These are phyloP conservation scores for Ustilago tritici DNA, from an alignment of 1,284 basidiomycete species.

Conservation along the genomic window DNA sequence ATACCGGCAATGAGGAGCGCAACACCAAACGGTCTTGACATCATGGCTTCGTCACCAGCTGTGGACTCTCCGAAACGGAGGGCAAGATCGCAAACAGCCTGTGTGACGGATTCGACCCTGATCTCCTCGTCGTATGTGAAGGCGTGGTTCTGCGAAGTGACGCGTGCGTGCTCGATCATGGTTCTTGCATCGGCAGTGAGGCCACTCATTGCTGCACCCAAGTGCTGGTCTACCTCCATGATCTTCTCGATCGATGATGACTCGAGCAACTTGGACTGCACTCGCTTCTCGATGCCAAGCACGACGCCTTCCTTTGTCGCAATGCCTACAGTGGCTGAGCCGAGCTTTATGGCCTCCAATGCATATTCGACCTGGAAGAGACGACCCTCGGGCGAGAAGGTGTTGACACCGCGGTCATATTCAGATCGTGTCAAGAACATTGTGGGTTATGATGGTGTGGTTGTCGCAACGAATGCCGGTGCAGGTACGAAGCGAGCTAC, in stretches of 20 bases:
- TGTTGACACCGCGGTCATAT: conserved; percentile 97
- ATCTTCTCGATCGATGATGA: conserved; percentile 98
- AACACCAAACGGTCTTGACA: conserved; percentile 92
- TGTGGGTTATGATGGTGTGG: conserved; percentile 7
- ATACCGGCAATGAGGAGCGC: conserved; percentile 95
- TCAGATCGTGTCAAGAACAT: conserved; percentile 93
- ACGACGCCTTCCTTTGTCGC: conserved; percentile 83
- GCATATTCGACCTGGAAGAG: conserved; percentile 98
- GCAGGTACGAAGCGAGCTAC: neutral
- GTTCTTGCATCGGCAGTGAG: conserved; percentile 97
- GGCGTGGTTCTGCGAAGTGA: conserved; percentile 88
- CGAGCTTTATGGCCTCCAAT: conserved; percentile 76
- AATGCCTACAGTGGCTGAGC: conserved; percentile 93
- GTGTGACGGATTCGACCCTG: conserved; percentile 84
- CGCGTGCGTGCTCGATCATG: conserved; percentile 99
- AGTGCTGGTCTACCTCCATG: conserved; percentile 97
- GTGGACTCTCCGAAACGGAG: conserved; percentile 98
- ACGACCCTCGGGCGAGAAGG: conserved; percentile 97
- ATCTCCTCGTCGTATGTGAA: conserved; percentile 98
- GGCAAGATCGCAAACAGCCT: conserved; percentile 97
- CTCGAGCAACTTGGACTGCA: conserved; percentile 95
- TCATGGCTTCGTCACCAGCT: conserved; percentile 94
- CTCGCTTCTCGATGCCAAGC: conserved; percentile 97
- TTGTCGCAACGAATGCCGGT: neutral
- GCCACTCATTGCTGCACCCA: conserved; percentile 98